phyloP scores from a whole-genome alignment of 257 asterid genomes.

The Primulina tabacum region DNA sequence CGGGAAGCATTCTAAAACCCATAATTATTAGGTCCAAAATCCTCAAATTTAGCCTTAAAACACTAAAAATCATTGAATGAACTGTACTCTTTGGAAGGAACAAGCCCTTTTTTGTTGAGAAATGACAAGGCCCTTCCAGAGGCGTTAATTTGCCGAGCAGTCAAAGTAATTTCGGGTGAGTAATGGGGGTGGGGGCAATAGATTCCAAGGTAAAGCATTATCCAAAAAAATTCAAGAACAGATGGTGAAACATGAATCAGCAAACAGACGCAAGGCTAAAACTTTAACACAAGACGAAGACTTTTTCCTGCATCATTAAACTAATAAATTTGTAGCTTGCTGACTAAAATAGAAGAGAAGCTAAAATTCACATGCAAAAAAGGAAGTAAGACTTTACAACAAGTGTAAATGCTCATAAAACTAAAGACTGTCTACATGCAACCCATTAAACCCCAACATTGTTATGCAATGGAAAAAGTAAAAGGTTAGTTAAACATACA shows the following conservation, averaged over 20 bases:
- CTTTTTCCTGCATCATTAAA: background rate
- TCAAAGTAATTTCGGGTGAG: background rate
- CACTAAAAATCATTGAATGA: too few species aligned
- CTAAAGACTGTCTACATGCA: background rate
- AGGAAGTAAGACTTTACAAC: background rate
- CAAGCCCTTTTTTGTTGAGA: background rate
- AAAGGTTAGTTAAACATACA: background rate
- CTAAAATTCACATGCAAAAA: background rate
- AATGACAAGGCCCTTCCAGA: background rate
- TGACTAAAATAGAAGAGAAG: background rate
- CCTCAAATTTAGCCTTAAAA: background rate
- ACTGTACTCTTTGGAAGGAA: background rate
- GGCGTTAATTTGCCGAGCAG: background rate
- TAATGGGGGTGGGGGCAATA: background rate
- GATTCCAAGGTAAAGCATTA: background rate
- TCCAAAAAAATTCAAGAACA: background rate
- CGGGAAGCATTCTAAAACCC: too few species aligned
- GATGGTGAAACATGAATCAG: background rate
- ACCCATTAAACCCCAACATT: background rate
- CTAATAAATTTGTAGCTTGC: background rate
- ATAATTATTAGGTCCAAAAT: too few species aligned
- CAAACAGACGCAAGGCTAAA: background rate
- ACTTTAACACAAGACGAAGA: background rate
- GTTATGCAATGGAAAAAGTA: background rate
- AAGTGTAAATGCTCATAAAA: background rate